Percentiles rank a stretch among this genome's conserved stretches.
Conservation (phyloP, 352 stramenopile genomes). For the Phytopythium delawarense region DNA sequence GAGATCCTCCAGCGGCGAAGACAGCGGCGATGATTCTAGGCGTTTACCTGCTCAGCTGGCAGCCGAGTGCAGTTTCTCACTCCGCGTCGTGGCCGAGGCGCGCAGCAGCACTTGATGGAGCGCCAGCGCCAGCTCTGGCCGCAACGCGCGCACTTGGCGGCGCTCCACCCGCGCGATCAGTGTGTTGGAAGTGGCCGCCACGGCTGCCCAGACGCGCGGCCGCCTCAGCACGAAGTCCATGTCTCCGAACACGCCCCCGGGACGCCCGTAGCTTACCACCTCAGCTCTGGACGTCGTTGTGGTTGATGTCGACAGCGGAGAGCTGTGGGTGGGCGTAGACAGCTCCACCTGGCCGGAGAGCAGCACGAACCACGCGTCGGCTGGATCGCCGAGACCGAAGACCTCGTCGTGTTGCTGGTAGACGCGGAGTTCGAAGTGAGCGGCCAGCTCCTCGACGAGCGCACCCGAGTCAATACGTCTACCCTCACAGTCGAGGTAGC, state of each 20-base stretch:
- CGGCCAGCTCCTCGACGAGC: constrained; percentile 28
- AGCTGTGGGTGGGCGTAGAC: constrained; percentile 18
- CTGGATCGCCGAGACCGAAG: constrained; percentile 35
- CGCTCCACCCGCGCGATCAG: constrained; percentile 39
- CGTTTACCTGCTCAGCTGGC: constrained; percentile 9
- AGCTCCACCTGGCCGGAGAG: constrained; percentile 48
- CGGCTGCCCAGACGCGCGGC: constrained; percentile 41
- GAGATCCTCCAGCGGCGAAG: constrained; percentile 60
- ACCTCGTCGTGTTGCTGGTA: constrained; percentile 27
- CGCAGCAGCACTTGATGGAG: constrained; percentile 52
- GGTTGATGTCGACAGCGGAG: constrained; percentile 11
- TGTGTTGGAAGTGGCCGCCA: constrained; percentile 27
- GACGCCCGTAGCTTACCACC: constrained; percentile 42
- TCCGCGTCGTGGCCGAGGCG: constrained; percentile 48
- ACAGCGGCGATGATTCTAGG: constrained; percentile 9
- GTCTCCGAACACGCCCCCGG: constrained; percentile 61
- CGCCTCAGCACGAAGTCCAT: constrained; percentile 62
- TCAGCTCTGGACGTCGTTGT: constrained; percentile 17
- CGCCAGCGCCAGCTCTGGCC: constrained; percentile 37
- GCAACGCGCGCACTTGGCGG: constrained; percentile 26
- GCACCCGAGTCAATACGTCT: constrained; percentile 7
- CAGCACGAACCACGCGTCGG: constrained; percentile 47
- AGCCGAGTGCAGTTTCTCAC: constrained; percentile 39
- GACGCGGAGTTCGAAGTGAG: constrained; percentile 28
- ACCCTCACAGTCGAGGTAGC: constrained; percentile 32